These are phyloP conservation scores for Chaetomium sp. DNA, from an alignment of 2,329 filamentous ascomycete genomes.

Conservation along the genomic window DNA sequence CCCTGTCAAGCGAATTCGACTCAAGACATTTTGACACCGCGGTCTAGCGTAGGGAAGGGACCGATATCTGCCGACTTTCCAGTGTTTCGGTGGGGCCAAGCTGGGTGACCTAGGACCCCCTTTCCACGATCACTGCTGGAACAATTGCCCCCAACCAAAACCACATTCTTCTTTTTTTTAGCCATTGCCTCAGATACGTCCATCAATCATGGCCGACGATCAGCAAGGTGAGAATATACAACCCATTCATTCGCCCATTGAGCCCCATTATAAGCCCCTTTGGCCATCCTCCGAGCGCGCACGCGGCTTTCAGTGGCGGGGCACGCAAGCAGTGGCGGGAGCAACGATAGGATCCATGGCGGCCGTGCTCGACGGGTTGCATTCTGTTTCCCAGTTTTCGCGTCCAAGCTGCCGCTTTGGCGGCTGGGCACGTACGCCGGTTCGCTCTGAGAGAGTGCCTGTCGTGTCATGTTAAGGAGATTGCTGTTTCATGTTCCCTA, in stretches of 20 bases:
- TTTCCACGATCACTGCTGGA: too few relatives aligned
- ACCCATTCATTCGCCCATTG: neutral
- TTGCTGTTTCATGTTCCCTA: conserved; percentile 41
- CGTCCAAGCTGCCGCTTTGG: conserved; percentile 12
- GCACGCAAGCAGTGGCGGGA: conserved; percentile 6
- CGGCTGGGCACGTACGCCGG: conserved; percentile 21
- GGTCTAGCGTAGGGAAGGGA: conserved; percentile 12
- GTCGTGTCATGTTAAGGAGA: conserved; percentile 41
- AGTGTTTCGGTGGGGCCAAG: too few relatives aligned
- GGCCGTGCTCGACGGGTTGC: conserved; percentile 15
- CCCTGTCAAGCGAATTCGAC: conserved; percentile 21
- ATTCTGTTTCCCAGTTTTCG: conserved; percentile 24
- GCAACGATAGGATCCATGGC: conserved; percentile 13
- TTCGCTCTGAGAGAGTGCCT: conserved; percentile 35
- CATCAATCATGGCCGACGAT: conserved; percentile 19
- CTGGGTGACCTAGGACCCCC: too few relatives aligned
- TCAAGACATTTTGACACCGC: conserved; percentile 22
- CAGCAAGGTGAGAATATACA: conserved; percentile 22
- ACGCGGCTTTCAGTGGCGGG: conserved; percentile 7
- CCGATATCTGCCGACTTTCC: neutral
- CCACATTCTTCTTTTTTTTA: too few relatives aligned
- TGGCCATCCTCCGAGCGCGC: conserved; percentile 9
- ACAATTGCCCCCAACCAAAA: too few relatives aligned
- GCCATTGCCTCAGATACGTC: too few relatives aligned
- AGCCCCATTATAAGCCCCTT: neutral